Evolutionary conservation across 768 basidiomycete genomes (phyloP).

Genomic region (Agrocybe praecox): DNA sequence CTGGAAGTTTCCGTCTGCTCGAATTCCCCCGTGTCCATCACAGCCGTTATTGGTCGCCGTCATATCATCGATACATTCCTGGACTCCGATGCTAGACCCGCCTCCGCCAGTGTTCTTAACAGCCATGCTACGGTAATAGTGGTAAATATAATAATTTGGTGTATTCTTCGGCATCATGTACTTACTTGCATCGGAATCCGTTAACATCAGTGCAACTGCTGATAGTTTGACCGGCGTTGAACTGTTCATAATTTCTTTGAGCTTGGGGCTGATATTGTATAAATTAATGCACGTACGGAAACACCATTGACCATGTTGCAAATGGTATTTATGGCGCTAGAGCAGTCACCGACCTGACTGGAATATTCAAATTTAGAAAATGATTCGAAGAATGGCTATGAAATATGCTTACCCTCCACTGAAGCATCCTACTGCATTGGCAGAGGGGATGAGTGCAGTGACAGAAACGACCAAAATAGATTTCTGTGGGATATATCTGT

Average conservation of each 20-base stretch:
- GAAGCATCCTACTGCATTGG: constrained; percentile 1
- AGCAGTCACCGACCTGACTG: not conserved
- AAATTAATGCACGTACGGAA: not conserved
- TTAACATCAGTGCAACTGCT: not conserved
- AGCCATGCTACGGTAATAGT: not conserved
- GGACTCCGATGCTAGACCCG: not conserved
- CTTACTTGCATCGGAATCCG: not conserved
- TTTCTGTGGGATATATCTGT: not conserved
- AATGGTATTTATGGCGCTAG: not conserved
- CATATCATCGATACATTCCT: not conserved
- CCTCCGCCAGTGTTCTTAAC: not conserved
- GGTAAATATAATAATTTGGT: not conserved
- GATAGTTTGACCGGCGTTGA: not conserved
- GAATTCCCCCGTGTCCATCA: not conserved
- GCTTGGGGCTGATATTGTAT: too few species aligned
- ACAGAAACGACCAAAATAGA: not conserved
- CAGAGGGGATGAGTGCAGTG: not conserved
- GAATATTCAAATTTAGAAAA: too few species aligned
- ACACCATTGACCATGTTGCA: not conserved
- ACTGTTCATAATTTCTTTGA: not conserved
- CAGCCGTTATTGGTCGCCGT: not conserved
- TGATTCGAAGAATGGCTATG: too few species aligned
- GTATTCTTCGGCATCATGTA: not conserved
- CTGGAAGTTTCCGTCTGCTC: not conserved
- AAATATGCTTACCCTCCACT: not conserved